phyloP scores from a whole-genome alignment of 2,329 filamentous ascomycete species.

The Aspergillus sergii region DNA sequence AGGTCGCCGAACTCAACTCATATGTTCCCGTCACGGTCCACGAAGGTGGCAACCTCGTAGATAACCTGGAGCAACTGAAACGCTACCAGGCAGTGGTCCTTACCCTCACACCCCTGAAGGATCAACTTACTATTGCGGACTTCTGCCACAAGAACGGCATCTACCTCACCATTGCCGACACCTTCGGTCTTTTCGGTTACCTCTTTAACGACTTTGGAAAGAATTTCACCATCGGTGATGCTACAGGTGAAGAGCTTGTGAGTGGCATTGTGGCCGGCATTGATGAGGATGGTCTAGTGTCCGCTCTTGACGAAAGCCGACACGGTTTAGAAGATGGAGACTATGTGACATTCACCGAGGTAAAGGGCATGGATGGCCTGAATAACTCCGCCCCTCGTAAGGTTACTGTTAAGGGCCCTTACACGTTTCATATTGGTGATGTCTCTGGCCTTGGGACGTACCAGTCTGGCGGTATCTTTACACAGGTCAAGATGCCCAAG shows the following conservation, averaged over 20 bases:
- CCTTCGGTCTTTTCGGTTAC: constrained; percentile 89
- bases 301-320: constrained; percentile 88
- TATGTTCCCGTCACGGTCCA: constrained; percentile 90
- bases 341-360: constrained; percentile 89
- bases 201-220: constrained; percentile 98
- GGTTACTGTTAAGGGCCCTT: constrained; percentile 91
- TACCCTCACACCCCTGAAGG: constrained; percentile 77
- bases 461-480: constrained; percentile 82
- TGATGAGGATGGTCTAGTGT: constrained; percentile 86
- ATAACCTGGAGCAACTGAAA: constrained; percentile 79
- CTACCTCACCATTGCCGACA: constrained; percentile 83
- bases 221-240: constrained; percentile 86
- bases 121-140: constrained; percentile 82
- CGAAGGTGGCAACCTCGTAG: constrained; percentile 63
- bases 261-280: constrained; percentile 90
- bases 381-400: constrained; percentile 85
- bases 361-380: constrained; percentile 87
- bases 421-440: constrained; percentile 96
- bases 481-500: constrained; percentile 99
- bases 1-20: constrained; percentile 91
- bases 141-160: constrained; percentile 95
- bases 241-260: constrained; percentile 84
- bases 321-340: constrained; percentile 97
- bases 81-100: constrained; percentile 91
- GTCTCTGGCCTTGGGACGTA: constrained; percentile 86